A percentile compares a stretch with the other conserved stretches of the same genome.
phyloP scores from a whole-genome alignment of 2,329 filamentous ascomycete genomes.

The Pseudopyrenochaeta lycopersici region DNA sequence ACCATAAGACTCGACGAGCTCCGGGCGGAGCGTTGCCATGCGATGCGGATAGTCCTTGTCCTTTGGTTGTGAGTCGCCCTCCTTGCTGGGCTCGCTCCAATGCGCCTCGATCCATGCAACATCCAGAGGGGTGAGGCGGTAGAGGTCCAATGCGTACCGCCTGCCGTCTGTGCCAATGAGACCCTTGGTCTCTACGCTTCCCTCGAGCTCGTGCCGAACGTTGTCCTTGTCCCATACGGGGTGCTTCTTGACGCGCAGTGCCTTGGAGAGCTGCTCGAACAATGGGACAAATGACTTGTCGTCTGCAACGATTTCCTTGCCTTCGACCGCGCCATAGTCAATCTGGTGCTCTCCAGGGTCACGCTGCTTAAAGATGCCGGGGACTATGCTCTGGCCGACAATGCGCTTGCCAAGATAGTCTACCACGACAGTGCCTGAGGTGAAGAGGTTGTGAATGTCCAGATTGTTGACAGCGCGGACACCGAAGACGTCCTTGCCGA shows the following conservation, averaged over 20 bases:
- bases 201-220: slow-evolving; percentile 88
- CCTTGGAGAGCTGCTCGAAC: slow-evolving; percentile 90
- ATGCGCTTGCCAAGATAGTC: slow-evolving; percentile 98
- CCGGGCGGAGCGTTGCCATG: slow-evolving; percentile 92
- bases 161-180: slow-evolving; percentile 95
- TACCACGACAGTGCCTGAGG: slow-evolving; percentile 92
- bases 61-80: slow-evolving; percentile 59
- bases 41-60: slow-evolving; percentile 82
- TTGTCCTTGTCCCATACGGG: slow-evolving; percentile 97
- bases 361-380: slow-evolving; percentile 98
- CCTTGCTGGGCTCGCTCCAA: slow-evolving; percentile 54
- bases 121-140: slow-evolving; percentile 92
- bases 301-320: slow-evolving; percentile 91
- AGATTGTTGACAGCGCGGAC: slow-evolving; percentile 96
- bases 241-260: slow-evolving; percentile 91
- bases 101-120: slow-evolving; percentile 88
- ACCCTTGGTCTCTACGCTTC: slow-evolving; percentile 97
- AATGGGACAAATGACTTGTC: slow-evolving; percentile 84
- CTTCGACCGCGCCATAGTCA: slow-evolving; percentile 97
- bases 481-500: slow-evolving; percentile 94
- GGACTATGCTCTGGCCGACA: slow-evolving; percentile 97
- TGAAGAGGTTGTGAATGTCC: slow-evolving; percentile 93
- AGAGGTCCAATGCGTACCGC: slow-evolving; percentile 97
- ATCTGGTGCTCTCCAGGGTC: slow-evolving; percentile 98
- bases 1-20: slow-evolving; percentile 87